Evolutionary conservation across 805 yeast species (phyloP).

Genomic region (Metschnikowia anglica): DNA sequence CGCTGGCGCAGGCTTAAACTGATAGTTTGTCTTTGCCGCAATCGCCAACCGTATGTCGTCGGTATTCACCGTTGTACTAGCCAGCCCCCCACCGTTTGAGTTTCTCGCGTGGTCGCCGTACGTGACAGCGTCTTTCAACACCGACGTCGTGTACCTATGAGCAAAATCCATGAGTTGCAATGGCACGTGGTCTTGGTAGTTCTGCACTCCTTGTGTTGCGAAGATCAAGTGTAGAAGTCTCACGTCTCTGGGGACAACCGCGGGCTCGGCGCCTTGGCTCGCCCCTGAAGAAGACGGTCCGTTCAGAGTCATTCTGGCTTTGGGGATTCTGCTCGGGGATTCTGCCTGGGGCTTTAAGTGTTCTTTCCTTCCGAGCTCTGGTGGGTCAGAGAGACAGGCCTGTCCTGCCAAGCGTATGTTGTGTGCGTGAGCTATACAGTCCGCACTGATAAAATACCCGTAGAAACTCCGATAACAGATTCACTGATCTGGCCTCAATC

Average conservation of each 20-base stretch:
- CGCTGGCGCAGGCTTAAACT: constrained; percentile 92
- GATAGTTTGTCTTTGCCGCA: constrained; percentile 91
- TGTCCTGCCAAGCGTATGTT: too few species aligned
- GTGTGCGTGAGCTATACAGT: too few species aligned
- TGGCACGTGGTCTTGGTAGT: constrained; percentile 95
- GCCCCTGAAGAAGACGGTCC: constrained; percentile 10
- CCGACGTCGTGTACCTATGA: constrained; percentile 78
- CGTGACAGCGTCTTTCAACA: constrained; percentile 83
- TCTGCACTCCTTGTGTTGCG: constrained; percentile 89
- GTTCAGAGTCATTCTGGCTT: constrained; percentile 10
- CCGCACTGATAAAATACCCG: too few species aligned
- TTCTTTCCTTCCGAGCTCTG: background rate
- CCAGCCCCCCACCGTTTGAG: constrained; percentile 28
- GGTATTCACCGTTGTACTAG: constrained; percentile 55
- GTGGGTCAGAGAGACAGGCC: too few species aligned
- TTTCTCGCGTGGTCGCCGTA: constrained; percentile 79
- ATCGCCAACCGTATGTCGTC: constrained; percentile 93
- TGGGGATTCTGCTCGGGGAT: background rate
- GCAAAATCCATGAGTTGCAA: constrained; percentile 97
- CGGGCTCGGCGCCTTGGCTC: constrained; percentile 17
- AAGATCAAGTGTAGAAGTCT: constrained; percentile 83
- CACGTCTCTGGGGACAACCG: constrained; percentile 79
- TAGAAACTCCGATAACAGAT: too few species aligned
- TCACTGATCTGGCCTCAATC: too few species aligned
- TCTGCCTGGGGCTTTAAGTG: background rate